phyloP scores from a whole-genome alignment of 2,329 filamentous ascomycete genomes.

The Clarireedia sp. region DNA sequence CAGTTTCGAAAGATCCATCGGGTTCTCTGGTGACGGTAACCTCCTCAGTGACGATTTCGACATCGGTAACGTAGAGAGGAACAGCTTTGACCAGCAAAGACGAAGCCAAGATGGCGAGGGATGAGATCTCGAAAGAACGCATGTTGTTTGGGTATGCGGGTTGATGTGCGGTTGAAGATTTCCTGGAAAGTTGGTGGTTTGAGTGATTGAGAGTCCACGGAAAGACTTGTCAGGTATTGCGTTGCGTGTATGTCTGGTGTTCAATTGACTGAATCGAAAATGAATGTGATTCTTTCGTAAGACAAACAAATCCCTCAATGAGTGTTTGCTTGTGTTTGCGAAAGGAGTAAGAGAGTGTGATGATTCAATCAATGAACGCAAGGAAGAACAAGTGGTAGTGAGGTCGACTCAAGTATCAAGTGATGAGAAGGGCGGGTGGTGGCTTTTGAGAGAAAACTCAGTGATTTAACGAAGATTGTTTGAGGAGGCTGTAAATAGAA shows the following conservation, averaged over 20 bases:
- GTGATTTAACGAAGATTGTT: neutral
- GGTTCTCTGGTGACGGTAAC: constrained; percentile 18
- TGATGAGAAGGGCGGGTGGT: neutral
- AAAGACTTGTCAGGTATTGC: constrained; percentile 1
- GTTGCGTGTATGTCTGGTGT: neutral
- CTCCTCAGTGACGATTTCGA: constrained; percentile 20
- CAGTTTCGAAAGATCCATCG: constrained; percentile 20
- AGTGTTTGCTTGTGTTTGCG: neutral
- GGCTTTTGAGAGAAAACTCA: neutral
- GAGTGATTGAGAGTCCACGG: neutral
- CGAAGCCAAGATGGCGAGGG: constrained; percentile 22
- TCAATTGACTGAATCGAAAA: constrained; percentile 5
- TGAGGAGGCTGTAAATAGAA: neutral
- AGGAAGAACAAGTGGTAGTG: neutral
- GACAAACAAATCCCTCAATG: constrained; percentile 1
- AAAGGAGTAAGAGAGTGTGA: constrained; percentile 7
- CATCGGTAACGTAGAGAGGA: constrained; percentile 17
- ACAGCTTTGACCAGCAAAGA: constrained; percentile 28
- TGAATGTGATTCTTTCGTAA: neutral
- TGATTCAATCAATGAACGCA: constrained; percentile 22
- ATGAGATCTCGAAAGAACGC: constrained; percentile 22
- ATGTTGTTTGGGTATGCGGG: constrained; percentile 11
- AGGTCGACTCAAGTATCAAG: neutral
- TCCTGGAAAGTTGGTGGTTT: constrained; percentile 1
- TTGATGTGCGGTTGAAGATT: neutral